Evolutionary conservation across 306 rosid species (phyloP).

Genomic region (Lupinus albus): DNA sequence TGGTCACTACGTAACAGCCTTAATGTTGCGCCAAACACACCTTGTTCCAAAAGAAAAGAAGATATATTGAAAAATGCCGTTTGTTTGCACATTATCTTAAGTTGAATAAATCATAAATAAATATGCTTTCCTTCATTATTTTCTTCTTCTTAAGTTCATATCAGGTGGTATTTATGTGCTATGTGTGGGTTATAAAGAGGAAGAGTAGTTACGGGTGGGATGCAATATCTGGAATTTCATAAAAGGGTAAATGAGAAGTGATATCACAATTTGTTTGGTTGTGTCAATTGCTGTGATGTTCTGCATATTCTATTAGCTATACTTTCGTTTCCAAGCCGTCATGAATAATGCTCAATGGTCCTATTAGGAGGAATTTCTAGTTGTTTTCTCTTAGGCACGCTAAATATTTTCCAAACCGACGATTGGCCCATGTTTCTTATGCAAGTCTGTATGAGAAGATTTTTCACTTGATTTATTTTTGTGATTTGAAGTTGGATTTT

Average conservation of each 20-base stretch:
- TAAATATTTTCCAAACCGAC: background rate
- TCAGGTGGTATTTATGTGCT: too few relatives aligned
- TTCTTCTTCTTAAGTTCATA: too few relatives aligned
- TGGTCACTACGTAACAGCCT: too few relatives aligned
- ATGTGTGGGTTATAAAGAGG: too few relatives aligned
- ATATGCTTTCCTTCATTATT: too few relatives aligned
- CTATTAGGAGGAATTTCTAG: background rate
- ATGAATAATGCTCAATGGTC: background rate
- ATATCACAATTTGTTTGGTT: background rate
- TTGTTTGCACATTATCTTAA: too few relatives aligned
- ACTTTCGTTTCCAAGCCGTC: background rate
- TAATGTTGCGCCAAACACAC: too few relatives aligned
- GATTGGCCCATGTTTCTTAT: background rate
- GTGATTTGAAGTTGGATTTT: slow-evolving; percentile 6
- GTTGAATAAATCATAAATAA: too few relatives aligned
- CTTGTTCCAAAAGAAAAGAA: too few relatives aligned
- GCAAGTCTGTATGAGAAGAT: background rate
- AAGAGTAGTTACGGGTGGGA: background rate
- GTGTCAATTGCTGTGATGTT: background rate
- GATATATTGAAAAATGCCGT: too few relatives aligned
- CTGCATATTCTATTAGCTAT: slow-evolving; percentile 6
- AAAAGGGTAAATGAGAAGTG: background rate
- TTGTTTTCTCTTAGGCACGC: background rate
- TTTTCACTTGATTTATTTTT: background rate
- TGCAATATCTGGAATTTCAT: background rate